Evolutionary conservation across 306 rosid genomes (phyloP).

Genomic region (Echinosophora koreensis): DNA sequence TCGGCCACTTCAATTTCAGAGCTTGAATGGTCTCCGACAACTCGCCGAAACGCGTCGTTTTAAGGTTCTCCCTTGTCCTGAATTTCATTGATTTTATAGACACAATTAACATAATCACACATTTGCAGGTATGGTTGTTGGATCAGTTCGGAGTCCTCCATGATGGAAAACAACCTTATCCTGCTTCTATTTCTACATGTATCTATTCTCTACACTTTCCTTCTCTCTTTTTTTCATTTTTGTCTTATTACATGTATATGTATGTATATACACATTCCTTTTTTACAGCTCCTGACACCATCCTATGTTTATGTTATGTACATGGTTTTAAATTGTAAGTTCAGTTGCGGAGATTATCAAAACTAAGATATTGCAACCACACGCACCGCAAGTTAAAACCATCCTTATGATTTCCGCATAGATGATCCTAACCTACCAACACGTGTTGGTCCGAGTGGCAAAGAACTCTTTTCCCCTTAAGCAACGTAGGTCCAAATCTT

Average conservation of each 20-base stretch:
- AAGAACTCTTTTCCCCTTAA: no score
- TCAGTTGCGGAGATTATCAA: no score
- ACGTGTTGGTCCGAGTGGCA: no score
- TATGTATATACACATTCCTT: constrained; percentile 32
- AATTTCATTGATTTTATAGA: not conserved
- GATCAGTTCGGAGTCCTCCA: constrained; percentile 98
- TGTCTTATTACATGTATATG: constrained; percentile 44
- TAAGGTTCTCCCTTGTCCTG: constrained; percentile 56
- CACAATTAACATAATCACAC: not conserved
- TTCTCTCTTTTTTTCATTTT: not conserved
- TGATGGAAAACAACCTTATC: constrained; percentile 94
- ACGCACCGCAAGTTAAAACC: no score
- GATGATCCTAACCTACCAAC: no score
- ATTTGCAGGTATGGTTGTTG: constrained; percentile 83
- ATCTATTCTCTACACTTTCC: constrained; percentile 19
- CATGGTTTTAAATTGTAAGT: no score
- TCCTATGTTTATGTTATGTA: not conserved
- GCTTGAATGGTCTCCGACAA: constrained; percentile 70
- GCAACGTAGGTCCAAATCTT: no score
- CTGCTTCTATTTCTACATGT: constrained; percentile 83
- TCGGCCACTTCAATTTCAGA: constrained; percentile 62
- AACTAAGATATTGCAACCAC: no score
- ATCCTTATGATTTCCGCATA: not conserved
- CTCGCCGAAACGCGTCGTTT: constrained; percentile 74
- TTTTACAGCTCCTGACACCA: not conserved